These are phyloP conservation scores for Lolium multiflorum DNA, from an alignment of 176 grass and related monocot genomes.

Conservation along the genomic window DNA sequence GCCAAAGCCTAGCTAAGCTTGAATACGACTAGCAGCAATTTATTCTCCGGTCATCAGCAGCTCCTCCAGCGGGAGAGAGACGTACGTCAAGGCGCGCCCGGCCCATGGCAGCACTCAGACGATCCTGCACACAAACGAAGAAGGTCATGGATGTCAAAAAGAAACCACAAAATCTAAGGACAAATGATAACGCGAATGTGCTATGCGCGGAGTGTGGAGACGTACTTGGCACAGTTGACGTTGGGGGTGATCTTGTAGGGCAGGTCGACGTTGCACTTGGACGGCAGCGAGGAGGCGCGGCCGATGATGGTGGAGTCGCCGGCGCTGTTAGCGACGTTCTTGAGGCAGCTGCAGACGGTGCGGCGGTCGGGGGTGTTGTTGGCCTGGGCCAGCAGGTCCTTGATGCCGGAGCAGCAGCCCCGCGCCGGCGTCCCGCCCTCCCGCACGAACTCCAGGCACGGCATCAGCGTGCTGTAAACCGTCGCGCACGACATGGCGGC, in stretches of 20 bases:
- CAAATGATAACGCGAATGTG: too few relatives aligned
- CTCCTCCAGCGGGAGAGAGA: background rate
- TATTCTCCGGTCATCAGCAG: conserved; percentile 2
- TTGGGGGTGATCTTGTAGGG: conserved; percentile 59
- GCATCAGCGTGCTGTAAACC: conserved; percentile 66
- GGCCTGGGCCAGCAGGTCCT: conserved; percentile 35
- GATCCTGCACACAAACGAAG: conserved; percentile 35
- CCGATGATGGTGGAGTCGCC: conserved; percentile 24
- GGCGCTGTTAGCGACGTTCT: conserved; percentile 57
- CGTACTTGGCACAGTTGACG: conserved; percentile 63
- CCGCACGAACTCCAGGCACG: conserved; percentile 58
- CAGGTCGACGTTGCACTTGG: conserved; percentile 51
- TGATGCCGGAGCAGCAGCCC: conserved; percentile 59
- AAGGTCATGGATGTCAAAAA: too few relatives aligned
- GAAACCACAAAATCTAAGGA: too few relatives aligned
- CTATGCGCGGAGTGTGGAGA: too few relatives aligned
- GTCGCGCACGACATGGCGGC: conserved; percentile 42
- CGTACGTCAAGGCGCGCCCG: too few relatives aligned
- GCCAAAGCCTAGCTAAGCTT: conserved; percentile 18
- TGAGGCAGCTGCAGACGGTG: conserved; percentile 63
- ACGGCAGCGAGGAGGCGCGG: conserved; percentile 51
- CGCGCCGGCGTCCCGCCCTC: conserved; percentile 38
- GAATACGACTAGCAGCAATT: background rate
- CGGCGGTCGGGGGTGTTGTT: conserved; percentile 54
- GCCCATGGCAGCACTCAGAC: conserved; percentile 28